Percentiles rank a stretch among this genome's conserved stretches.
These are phyloP conservation scores for Dactylonectria macrodidyma DNA, from an alignment of 2,329 filamentous ascomycete genomes.

Conservation along the genomic window DNA sequence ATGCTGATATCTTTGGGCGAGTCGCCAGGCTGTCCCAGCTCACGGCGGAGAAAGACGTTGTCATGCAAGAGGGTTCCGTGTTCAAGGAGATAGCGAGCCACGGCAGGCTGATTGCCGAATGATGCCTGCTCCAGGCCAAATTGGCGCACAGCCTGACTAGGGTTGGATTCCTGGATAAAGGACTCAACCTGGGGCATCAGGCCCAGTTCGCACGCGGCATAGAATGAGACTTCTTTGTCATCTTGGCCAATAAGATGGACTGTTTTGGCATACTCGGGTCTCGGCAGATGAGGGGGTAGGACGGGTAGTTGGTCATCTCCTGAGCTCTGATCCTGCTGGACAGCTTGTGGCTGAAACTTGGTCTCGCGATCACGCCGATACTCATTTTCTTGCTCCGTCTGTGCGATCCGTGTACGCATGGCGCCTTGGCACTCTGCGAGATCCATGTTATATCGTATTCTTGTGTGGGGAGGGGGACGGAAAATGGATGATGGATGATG, in stretches of 20 bases:
- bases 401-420: no score
- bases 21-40: not conserved
- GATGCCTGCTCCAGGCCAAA: conserved; percentile 21
- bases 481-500: no score
- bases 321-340: no score
- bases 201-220: conserved; percentile 11
- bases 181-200: conserved; percentile 5
- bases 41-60: conserved; percentile 8
- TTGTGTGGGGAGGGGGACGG: no score
- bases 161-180: conserved; percentile 2
- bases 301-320: not conserved
- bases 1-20: not conserved
- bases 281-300: not conserved
- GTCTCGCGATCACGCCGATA: no score
- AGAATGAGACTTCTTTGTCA: conserved; percentile 2
- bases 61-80: conserved; percentile 10
- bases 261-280: conserved; percentile 7
- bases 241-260: not conserved
- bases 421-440: no score
- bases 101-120: conserved; percentile 14
- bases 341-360: not conserved
- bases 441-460: no score
- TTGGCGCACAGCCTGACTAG: conserved; percentile 14
- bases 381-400: no score
- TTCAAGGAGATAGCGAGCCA: conserved; percentile 9